Conservation (phyloP, 768 basidiomycete genomes). For the Suillus fuscotomentosus region DNA sequence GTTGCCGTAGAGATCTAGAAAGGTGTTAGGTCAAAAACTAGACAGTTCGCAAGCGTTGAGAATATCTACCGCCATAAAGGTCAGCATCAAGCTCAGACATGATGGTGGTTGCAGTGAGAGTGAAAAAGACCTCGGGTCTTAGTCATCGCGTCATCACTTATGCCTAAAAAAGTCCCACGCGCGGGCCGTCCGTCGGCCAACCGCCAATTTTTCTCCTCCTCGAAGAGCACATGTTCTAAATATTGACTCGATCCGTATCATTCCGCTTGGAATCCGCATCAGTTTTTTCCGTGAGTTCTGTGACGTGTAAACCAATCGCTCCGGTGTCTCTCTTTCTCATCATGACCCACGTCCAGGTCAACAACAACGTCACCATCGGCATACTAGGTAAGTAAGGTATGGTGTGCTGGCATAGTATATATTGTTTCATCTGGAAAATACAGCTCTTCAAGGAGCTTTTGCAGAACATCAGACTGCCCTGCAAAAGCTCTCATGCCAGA, state of each 20-base stretch:
- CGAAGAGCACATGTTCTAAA: background rate
- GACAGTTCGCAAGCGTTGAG: background rate
- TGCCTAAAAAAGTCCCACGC: constrained; percentile 19
- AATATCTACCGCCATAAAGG: constrained; percentile 74
- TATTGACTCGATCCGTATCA: background rate
- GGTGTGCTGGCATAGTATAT: background rate
- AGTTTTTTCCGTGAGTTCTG: background rate
- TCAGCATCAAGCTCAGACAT: constrained; percentile 82
- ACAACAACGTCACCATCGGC: constrained; percentile 36
- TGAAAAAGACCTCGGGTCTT: constrained; percentile 23
- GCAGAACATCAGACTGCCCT: constrained; percentile 79
- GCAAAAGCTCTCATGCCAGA: constrained; percentile 49
- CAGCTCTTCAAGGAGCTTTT: constrained; percentile 94
- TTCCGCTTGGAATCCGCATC: background rate
- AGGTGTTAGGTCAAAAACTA: background rate
- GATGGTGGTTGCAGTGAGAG: constrained; percentile 36
- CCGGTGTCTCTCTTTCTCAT: background rate
- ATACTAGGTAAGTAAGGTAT: constrained; percentile 45
- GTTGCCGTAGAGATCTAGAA: constrained; percentile 59
- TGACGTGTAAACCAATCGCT: background rate
- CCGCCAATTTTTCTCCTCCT: background rate
- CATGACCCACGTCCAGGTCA: constrained; percentile 13
- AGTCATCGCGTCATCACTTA: constrained; percentile 20
- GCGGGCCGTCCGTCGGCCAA: constrained; percentile 14
- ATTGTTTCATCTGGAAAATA: background rate